Base-by-base conservation (phyloP, 768 basidiomycete species). In the Boletus rufocinnamomeus region DNA sequence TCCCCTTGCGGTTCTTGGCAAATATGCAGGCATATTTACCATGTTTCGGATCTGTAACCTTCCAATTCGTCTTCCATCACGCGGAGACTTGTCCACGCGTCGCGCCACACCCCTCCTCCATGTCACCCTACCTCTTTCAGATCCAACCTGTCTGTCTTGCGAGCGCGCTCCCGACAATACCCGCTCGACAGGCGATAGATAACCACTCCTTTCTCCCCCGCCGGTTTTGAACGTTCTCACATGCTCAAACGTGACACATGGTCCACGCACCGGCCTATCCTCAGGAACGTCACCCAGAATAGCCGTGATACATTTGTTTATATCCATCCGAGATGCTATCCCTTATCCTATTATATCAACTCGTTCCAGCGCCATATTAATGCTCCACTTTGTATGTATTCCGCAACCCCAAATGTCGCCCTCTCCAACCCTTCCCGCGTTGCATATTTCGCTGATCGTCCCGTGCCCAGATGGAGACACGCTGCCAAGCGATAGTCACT, bases 261-360 rank as follows among this genome's bases (percentile, higher is more conserved):
- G 41, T 43, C 16, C 52, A 48, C 48, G 49, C 63, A 45, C 47
- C 45, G 41, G 63, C 49, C 60, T 66, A 38, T 52, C 48, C 48
- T 41, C 63, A 58, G 66, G 66, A 57, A 68, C 67, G 38, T 54
- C 49, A 21, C 51, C 65, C 34, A 57, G 51, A 66, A 68, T 69
- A 70, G 66, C 32, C 32, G 1, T 55, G 53, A 57, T 63, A 57
- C 46, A 35, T 54, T 51, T 51, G 30, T 21, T 45, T 53, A 52
- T 49, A 43, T 60, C 63, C 54, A 60, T 60, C 25, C 56, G 43
- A 53, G 25, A 61, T 28, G 52, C 44, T 41, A 38, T 50, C 47
- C 51, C 43, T 47, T 61, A 54, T 54, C 63, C 63, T 48, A 27
- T 62, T 65, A 45, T 60, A 49, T 62, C 50, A 1, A 3, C 13